A percentile compares a stretch with the other conserved stretches of the same genome.
These are phyloP conservation scores for Ceratobasidium sp. DNA, from an alignment of 1,284 basidiomycete genomes.

Conservation along the genomic window DNA sequence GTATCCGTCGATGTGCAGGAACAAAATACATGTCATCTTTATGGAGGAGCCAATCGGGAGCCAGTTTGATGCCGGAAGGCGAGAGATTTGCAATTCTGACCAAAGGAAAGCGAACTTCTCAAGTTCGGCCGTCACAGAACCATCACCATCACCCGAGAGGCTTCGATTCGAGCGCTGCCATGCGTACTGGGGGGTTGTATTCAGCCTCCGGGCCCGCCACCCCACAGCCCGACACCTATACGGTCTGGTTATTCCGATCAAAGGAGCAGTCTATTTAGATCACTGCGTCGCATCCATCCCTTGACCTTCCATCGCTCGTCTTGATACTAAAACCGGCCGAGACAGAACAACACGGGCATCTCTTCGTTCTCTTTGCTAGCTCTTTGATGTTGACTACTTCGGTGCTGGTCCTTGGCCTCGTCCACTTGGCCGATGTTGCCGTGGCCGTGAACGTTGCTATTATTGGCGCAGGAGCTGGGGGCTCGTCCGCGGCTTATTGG, in stretches of 20 bases:
- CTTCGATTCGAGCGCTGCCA: no score
- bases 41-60: no score
- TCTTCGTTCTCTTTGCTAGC: background rate
- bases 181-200: no score
- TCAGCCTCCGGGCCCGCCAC: no score
- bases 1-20: no score
- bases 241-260: background rate
- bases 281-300: background rate
- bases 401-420: background rate
- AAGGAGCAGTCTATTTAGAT: background rate
- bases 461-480: slow-evolving; percentile 74
- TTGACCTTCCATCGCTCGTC: background rate
- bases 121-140: no score
- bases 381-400: slow-evolving; percentile 9
- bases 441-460: slow-evolving; percentile 63
- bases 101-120: no score
- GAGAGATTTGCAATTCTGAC: no score
- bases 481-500: slow-evolving; percentile 84
- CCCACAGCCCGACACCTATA: background rate
- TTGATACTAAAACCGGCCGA: background rate
- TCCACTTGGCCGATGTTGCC: slow-evolving; percentile 15
- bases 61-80: no score
- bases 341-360: background rate
- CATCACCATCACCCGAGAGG: no score
- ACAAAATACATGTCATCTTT: no score